A percentile compares a stretch with the other conserved stretches of the same genome.
Conservation (phyloP, 2,329 filamentous ascomycete genomes). For the Colletotrichum lini region DNA sequence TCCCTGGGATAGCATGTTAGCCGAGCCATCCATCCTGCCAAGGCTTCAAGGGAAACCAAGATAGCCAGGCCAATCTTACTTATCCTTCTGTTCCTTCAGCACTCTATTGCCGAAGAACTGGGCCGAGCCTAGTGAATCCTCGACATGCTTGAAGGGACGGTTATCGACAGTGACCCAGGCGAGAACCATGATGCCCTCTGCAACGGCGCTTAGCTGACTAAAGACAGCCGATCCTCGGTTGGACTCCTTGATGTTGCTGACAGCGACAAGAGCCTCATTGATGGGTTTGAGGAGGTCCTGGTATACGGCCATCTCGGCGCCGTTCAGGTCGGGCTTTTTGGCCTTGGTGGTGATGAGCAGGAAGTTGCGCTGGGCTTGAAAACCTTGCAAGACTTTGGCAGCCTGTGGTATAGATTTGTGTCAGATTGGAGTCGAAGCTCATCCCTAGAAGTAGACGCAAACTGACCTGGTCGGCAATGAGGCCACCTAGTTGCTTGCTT, state of each 20-base stretch:
- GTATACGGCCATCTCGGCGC: conserved; percentile 73
- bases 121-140: conserved; percentile 84
- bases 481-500: conserved; percentile 82
- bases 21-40: conserved; percentile 31
- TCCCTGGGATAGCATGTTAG: conserved; percentile 64
- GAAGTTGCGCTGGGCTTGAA: conserved; percentile 89
- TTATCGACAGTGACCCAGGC: conserved; percentile 91
- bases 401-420: conserved; percentile 54
- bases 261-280: conserved; percentile 84
- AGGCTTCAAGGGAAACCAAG: neutral
- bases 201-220: conserved; percentile 87
- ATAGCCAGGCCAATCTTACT: conserved; percentile 51
- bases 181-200: conserved; percentile 90
- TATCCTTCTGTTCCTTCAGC: conserved; percentile 88
- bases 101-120: conserved; percentile 97
- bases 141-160: conserved; percentile 88
- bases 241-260: conserved; percentile 84
- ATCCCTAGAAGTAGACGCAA: conserved; percentile 7
- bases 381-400: conserved; percentile 72
- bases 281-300: conserved; percentile 89
- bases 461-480: conserved; percentile 84
- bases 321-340: conserved; percentile 85
- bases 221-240: conserved; percentile 83
- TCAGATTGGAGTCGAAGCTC: conserved; percentile 11
- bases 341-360: conserved; percentile 90